phyloP scores from a whole-genome alignment of 208 protist genomes.

The Wallacemonas sp. region DNA sequence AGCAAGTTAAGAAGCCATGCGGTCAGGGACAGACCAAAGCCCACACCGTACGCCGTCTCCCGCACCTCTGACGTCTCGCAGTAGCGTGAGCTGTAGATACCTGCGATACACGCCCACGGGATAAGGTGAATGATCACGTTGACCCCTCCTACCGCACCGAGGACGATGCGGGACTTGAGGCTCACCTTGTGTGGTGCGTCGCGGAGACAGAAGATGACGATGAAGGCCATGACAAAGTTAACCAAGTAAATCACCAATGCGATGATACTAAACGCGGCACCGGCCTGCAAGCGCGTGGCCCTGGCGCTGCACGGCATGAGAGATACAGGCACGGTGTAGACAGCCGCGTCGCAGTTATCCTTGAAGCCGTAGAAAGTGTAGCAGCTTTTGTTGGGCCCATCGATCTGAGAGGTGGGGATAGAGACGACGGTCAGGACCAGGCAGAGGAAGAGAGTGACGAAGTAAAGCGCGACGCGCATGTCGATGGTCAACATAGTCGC shows the following conservation, averaged over 20 bases:
- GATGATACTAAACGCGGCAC: slow-evolving; percentile 64
- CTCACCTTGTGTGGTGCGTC: slow-evolving; percentile 21
- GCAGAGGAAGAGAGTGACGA: slow-evolving; percentile 29
- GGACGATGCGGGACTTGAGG: slow-evolving; percentile 21
- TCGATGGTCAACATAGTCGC: slow-evolving; percentile 45
- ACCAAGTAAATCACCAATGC: slow-evolving; percentile 40
- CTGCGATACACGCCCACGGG: slow-evolving; percentile 49
- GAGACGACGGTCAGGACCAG: slow-evolving; percentile 44
- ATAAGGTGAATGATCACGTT: slow-evolving; percentile 42
- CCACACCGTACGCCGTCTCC: slow-evolving; percentile 48
- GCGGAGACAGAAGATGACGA: slow-evolving; percentile 31
- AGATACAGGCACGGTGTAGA: slow-evolving; percentile 36
- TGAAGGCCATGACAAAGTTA: slow-evolving; percentile 22
- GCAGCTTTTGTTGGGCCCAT: slow-evolving; percentile 33
- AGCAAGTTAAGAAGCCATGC: slow-evolving; percentile 49
- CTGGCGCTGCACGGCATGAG: slow-evolving; percentile 34
- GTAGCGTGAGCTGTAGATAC: slow-evolving; percentile 30
- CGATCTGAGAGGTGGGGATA: slow-evolving; percentile 55
- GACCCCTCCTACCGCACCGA: slow-evolving; percentile 28
- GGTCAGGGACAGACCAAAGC: slow-evolving; percentile 59
- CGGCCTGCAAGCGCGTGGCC: slow-evolving; percentile 38
- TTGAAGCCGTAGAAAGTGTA: slow-evolving; percentile 86
- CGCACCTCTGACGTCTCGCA: slow-evolving; percentile 15
- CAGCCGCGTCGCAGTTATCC: slow-evolving; percentile 45
- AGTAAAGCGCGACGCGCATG: slow-evolving; percentile 32